Conservation (phyloP, 805 yeast genomes). For the Groenewaldozyma salmanticensis region DNA sequence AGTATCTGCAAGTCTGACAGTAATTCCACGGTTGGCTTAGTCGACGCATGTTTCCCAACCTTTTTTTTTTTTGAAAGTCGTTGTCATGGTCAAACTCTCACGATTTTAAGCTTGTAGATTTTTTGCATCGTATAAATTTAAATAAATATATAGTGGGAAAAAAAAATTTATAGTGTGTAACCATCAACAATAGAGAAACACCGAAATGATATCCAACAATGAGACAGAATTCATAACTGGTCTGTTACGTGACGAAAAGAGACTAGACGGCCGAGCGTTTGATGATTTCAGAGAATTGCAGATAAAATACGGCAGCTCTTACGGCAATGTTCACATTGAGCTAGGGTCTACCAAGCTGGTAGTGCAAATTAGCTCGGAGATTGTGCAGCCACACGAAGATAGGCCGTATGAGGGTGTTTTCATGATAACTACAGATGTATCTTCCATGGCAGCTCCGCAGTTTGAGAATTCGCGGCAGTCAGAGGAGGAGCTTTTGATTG, state of each 20-base stretch:
- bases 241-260: constrained; percentile 46
- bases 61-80: too few relatives aligned
- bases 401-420: constrained; percentile 92
- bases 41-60: too few relatives aligned
- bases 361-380: constrained; percentile 64
- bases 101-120: neutral
- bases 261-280: constrained; percentile 62
- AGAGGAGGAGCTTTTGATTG: constrained; percentile 73
- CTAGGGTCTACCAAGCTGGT: constrained; percentile 70
- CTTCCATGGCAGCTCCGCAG: constrained; percentile 82
- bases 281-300: constrained; percentile 55
- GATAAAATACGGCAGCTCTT: constrained; percentile 50
- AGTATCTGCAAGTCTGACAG: too few relatives aligned
- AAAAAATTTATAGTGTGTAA: constrained; percentile 18
- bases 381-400: constrained; percentile 75
- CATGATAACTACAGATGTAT: constrained; percentile 71
- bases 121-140: neutral
- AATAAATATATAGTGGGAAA: neutral
- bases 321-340: constrained; percentile 70
- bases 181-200: constrained; percentile 34
- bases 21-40: too few relatives aligned
- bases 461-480: constrained; percentile 66
- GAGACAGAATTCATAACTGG: constrained; percentile 55
- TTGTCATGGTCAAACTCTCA: neutral
- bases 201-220: constrained; percentile 50